Conservation (phyloP, 257 asterid genomes). For the Plectranthus barbatus region DNA sequence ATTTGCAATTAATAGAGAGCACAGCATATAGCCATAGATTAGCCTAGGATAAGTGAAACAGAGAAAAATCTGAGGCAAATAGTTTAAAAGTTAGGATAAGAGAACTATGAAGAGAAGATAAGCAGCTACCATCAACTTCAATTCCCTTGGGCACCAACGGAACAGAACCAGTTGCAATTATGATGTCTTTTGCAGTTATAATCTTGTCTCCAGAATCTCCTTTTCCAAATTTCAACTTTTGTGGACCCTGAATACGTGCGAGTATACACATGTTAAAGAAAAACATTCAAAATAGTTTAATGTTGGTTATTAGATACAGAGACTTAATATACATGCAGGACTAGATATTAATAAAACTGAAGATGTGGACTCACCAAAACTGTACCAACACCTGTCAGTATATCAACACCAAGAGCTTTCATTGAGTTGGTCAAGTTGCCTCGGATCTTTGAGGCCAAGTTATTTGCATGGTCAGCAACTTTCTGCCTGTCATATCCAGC, state of each 20-base stretch:
- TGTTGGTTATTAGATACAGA: background rate
- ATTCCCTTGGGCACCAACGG: slow-evolving; percentile 95
- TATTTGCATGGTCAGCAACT: slow-evolving; percentile 93
- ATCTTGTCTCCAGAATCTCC: slow-evolving; percentile 49
- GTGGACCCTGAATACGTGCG: slow-evolving; percentile 66
- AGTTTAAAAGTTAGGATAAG: slow-evolving; percentile 7
- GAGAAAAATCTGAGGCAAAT: background rate
- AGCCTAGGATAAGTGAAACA: slow-evolving; percentile 1
- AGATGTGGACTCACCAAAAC: slow-evolving; percentile 51
- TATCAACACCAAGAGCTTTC: slow-evolving; percentile 92
- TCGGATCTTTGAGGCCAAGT: slow-evolving; percentile 84
- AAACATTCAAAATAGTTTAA: background rate
- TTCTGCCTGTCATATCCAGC: slow-evolving; percentile 89
- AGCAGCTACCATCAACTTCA: slow-evolving; percentile 81
- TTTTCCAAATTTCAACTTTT: slow-evolving; percentile 74
- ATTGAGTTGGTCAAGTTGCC: slow-evolving; percentile 82
- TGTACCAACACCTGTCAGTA: slow-evolving; percentile 81
- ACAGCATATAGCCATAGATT: background rate
- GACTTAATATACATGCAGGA: background rate
- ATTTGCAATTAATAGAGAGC: background rate
- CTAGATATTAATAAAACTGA: background rate
- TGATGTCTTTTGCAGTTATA: slow-evolving; percentile 81
- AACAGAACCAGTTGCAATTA: slow-evolving; percentile 89
- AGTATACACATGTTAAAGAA: slow-evolving; percentile 9
- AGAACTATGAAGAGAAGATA: slow-evolving; percentile 18